These are phyloP conservation scores for Bipolaris oryzae DNA, from an alignment of 2,329 filamentous ascomycete species.

Conservation along the genomic window DNA sequence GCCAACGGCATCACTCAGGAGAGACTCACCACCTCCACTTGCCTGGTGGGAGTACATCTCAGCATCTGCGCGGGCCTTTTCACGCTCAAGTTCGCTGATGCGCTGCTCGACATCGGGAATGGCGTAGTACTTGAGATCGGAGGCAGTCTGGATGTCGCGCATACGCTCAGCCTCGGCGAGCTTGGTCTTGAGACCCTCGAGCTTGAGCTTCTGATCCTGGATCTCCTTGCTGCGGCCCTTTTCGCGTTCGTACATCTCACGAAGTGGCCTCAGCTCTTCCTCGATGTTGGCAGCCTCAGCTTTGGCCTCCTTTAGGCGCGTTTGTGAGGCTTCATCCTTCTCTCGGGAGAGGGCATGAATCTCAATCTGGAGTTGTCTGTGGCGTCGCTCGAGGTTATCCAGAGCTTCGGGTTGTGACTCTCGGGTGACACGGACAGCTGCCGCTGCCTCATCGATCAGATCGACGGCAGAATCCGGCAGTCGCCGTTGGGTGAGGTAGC, in stretches of 20 bases:
- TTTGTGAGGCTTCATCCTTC: constrained; percentile 89
- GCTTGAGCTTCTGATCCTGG: constrained; percentile 92
- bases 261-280: constrained; percentile 88
- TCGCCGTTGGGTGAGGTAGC: constrained; percentile 88
- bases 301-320: constrained; percentile 79
- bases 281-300: constrained; percentile 93
- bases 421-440: constrained; percentile 91
- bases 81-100: constrained; percentile 80
- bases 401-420: constrained; percentile 97
- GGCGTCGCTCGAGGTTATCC: constrained; percentile 88
- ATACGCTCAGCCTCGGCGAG: constrained; percentile 90
- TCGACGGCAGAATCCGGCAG: constrained; percentile 97
- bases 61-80: constrained; percentile 79
- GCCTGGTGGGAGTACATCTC: constrained; percentile 63
- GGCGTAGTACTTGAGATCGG: constrained; percentile 95
- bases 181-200: constrained; percentile 89
- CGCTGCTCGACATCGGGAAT: constrained; percentile 87
- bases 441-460: constrained; percentile 92
- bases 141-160: constrained; percentile 83
- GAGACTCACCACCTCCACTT: constrained; percentile 63
- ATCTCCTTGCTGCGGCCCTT: constrained; percentile 90
- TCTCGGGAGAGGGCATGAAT: constrained; percentile 94
- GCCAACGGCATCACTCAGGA: constrained; percentile 92
- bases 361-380: constrained; percentile 93
- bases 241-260: constrained; percentile 94